Base-by-base conservation (phyloP, 495 filamentous ascomycete species). In the Sordaria brevicollis region DNA sequence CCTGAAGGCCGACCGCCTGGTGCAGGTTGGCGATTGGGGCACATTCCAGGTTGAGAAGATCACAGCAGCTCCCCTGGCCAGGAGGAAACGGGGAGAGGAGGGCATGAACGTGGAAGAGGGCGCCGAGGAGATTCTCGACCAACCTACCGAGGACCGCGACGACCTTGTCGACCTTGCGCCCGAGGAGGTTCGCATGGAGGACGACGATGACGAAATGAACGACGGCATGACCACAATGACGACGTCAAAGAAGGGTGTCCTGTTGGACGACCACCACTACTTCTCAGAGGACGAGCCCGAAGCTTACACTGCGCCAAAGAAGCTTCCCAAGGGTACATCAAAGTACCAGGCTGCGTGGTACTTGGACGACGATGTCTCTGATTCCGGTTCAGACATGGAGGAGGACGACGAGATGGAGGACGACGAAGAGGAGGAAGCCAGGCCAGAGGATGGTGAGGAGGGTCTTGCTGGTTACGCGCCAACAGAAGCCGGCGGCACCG, bases 201-300 rank as follows among this genome's bases (percentile, higher is more conserved):
- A 90, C 36, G 86, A 89, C 21, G 80, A 80, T 10, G 84, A 87
- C 69, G 79, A 86, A 54, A 81, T 83, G 0, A 77, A 86, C 35
- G 87, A 88, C 7, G 83, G 88, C n/a, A 84, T 84, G 4, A 81
- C 85, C 17, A 83, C 84, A 5, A 80, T 83, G 21, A 73, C 77
- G 9, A 76, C 81, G 10, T 74, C 81, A 31, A 82, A 87, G 73
- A 85, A 89, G 79, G 94, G 94, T 65, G 95, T 99, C 4, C 83
- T 99, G 49, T 84, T 99, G 35, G 95, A 99, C 72, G 94, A 97
- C 71, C 94, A 99, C 79, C 95, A 97, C 76, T 99, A 99, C 81
- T 99, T 97, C 76, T 94, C 93, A 4, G 95, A 98, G 66, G 93
- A 96, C 19, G 91, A 96, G 29, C 74, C 70, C 33, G 74, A 77